Evolutionary conservation across 1,284 basidiomycete genomes (phyloP).

Genomic region (Cryptococcus sp.): DNA sequence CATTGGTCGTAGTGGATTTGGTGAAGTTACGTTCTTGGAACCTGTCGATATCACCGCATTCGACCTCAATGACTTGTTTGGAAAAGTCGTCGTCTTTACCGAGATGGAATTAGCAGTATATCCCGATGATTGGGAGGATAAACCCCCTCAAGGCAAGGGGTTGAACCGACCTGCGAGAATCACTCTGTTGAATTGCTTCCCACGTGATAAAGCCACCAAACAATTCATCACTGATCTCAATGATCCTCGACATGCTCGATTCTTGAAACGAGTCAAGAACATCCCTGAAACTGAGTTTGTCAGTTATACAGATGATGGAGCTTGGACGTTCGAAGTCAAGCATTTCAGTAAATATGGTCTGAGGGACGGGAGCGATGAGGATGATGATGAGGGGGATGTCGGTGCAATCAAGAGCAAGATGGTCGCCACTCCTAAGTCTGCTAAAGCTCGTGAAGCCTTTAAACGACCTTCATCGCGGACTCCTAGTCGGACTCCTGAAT

Average conservation of each 20-base stretch:
- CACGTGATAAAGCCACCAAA: slow-evolving; percentile 84
- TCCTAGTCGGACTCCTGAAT: slow-evolving; percentile 9
- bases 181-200: slow-evolving; percentile 77
- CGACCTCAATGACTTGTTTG: slow-evolving; percentile 72
- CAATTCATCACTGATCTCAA: slow-evolving; percentile 81
- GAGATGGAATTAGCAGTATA: slow-evolving; percentile 91
- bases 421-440: not conserved
- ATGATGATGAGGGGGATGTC: slow-evolving; percentile 16
- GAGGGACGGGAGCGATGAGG: slow-evolving; percentile 38
- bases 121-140: slow-evolving; percentile 75
- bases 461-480: not conserved
- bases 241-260: slow-evolving; percentile 67
- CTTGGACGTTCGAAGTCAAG: slow-evolving; percentile 91
- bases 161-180: slow-evolving; percentile 85
- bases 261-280: slow-evolving; percentile 75
- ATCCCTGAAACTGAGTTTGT: slow-evolving; percentile 85
- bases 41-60: slow-evolving; percentile 89
- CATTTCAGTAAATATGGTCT: slow-evolving; percentile 63
- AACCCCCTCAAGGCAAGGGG: slow-evolving; percentile 76
- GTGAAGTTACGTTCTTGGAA: slow-evolving; percentile 83
- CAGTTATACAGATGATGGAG: slow-evolving; percentile 70
- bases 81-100: slow-evolving; percentile 83
- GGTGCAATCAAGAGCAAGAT: not conserved
- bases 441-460: not conserved
- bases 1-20: slow-evolving; percentile 86